Base-by-base conservation (phyloP, 371 early-diverging fungal species). In the Rhizomucor pusillus region DNA sequence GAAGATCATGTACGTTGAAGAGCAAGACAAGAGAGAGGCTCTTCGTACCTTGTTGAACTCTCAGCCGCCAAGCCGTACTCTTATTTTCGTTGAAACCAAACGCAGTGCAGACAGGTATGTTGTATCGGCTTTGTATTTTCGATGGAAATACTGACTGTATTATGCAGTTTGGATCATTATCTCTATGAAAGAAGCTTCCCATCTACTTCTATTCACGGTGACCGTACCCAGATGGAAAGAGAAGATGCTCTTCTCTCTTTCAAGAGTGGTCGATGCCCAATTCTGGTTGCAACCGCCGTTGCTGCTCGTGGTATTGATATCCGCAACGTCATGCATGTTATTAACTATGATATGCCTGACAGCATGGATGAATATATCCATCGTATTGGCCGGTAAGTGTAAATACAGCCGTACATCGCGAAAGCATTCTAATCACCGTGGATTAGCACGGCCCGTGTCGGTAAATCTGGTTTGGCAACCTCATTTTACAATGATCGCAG, bases 301-400 rank as follows among this genome's bases (percentile, higher is more conserved):
- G 95, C 91, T 52, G 89, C 95, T 20, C 84, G 98, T 69, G 98
- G 98, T 57, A 70, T 94, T 37, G 94, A 95, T 72, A 86, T 95
- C 43, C 82, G 85, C 52, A 83, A 89, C 53, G 86, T 94, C 37
- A 89, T 86, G 71, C 88, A 88, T 46, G 90, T 93, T 9, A 80
- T 94, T 57, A 91, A 94, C 65, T 94, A 86, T 64, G 94, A 95
- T 70, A 66, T 94, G 55, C 86, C 88, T 41, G 67, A 67, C 25
- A 79, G 82, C 53, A 85, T 89, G 57, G 91, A 94, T 56, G 91
- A 90, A 50, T 92, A 90, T 66, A 85, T 92, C 49, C 93, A 93
- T 55, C 79, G 92, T 36, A 89, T 90, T 56, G 93, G 93, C 50
- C 78, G 92, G 65, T 65, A 47, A 47, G 39, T 29, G 12, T 20